Percentiles rank a stretch among this genome's conserved stretches.
These are phyloP conservation scores for Hypoxylon sp. DNA, from an alignment of 2,329 filamentous ascomycete species.

Conservation along the genomic window DNA sequence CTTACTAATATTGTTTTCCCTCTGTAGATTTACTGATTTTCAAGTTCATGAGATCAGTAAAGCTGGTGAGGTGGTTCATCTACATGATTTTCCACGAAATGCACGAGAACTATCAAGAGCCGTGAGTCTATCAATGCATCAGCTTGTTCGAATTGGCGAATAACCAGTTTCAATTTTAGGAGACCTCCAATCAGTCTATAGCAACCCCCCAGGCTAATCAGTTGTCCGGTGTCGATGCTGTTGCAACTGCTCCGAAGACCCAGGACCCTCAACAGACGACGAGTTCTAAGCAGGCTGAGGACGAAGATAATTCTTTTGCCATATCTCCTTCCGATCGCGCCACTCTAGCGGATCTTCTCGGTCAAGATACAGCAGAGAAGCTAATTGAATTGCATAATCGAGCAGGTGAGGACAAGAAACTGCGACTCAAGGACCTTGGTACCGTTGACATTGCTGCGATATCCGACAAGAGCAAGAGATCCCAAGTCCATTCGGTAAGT, in stretches of 20 bases:
- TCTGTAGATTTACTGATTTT: conserved; percentile 84
- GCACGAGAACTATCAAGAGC: conserved; percentile 44
- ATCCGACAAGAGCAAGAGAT: conserved; percentile 46
- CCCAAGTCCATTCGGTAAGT: conserved; percentile 60
- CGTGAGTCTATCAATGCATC: conserved; percentile 26
- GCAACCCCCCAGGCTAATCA: conserved; percentile 11
- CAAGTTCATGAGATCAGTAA: conserved; percentile 88
- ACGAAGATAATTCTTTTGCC: conserved; percentile 13
- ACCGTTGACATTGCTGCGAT: conserved; percentile 46
- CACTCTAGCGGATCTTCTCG: conserved; percentile 43
- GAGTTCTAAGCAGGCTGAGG: conserved; percentile 19
- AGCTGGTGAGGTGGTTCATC: conserved; percentile 79
- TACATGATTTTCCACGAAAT: conserved; percentile 63
- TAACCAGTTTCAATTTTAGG: conserved; percentile 12
- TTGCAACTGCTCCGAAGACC: not conserved
- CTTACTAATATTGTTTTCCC: conserved; percentile 24
- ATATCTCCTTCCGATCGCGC: conserved; percentile 41
- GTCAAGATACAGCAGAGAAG: conserved; percentile 41
- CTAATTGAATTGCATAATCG: conserved; percentile 44
- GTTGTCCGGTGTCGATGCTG: not conserved
- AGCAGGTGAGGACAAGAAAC: conserved; percentile 40
- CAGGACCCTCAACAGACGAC: conserved; percentile 3
- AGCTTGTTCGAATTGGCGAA: not conserved
- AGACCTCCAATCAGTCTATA: conserved; percentile 20
- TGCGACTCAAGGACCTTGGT: conserved; percentile 33